A percentile compares a stretch with the other conserved stretches of the same genome.
phyloP scores from a whole-genome alignment of 1,284 basidiomycete species.

The Ustilago bromivora region DNA sequence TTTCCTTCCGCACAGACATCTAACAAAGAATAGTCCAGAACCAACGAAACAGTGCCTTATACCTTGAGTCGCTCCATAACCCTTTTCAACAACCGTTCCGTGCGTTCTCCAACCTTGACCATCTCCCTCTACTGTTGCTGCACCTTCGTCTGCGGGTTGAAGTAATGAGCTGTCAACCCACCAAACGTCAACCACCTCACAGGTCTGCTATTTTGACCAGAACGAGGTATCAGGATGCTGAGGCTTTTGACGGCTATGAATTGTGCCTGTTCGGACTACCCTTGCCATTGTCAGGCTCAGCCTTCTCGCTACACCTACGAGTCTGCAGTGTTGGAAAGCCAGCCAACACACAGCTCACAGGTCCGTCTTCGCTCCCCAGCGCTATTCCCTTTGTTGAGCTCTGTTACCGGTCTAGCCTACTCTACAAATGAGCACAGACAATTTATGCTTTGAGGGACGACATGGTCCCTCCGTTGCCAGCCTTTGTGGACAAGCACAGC shows the following conservation, averaged over 20 bases:
- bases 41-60: not conserved
- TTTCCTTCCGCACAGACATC: not conserved
- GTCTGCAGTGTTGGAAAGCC: too few relatives aligned
- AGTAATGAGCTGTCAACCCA: slow-evolving; percentile 4
- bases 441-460: too few relatives aligned
- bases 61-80: not conserved
- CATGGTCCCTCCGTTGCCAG: too few relatives aligned
- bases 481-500: too few relatives aligned
- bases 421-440: too few relatives aligned
- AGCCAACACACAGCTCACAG: too few relatives aligned
- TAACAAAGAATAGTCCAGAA: not conserved
- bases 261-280: not conserved
- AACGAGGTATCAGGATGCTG: too few relatives aligned
- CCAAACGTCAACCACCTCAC: slow-evolving; percentile 9
- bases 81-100: not conserved
- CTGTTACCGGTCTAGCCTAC: too few relatives aligned
- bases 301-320: too few relatives aligned
- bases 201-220: not conserved
- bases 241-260: not conserved
- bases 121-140: slow-evolving; percentile 6
- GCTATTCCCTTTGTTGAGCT: too few relatives aligned
- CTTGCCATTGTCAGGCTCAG: too few relatives aligned
- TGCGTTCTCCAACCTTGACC: not conserved
- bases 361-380: too few relatives aligned
- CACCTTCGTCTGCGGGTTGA: slow-evolving; percentile 13